Evolutionary conservation across 75 land plant species (phyloP), one percentile per base, ranked within the genome.

Genomic region (Pseudotsuga menziesii): DNA sequence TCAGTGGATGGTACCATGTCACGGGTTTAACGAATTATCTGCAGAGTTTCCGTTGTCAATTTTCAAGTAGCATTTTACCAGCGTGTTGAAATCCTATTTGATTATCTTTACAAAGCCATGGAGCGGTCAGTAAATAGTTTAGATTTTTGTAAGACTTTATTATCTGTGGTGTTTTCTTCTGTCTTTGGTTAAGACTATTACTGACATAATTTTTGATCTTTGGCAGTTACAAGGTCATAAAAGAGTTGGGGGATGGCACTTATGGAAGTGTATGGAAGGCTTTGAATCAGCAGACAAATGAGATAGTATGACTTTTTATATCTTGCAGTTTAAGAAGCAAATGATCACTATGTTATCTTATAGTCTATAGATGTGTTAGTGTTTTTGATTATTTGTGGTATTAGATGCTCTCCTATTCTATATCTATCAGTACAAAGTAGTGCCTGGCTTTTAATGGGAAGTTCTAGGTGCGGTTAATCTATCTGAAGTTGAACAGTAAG

Each of bases 241-340:
- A 88, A 66, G 94, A 92, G 84, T 75, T 94, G 75, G 97, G 97
- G 8, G 95, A 94, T 90, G 97, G 97, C 58, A 88, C 95, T 62
- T 94, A 88, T 75, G 97, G 97, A 54, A 83, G 59, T 82, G 97
- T 94, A 19, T 92, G 79, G 79, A 90, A 85, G 74, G 95, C 95
- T 64, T 25, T 90, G 7, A 79, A 89, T 78, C 60, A 61, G 0
- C 75, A 78, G 60, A 85, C 87, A 20, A 76, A 78, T 67, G 95
- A 94, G 54, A 85, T 85, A 85, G 95, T 94, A 83, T 81, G 95
- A 9, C 54, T 9, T 48, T 9, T 48, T 48, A 48, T 58, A 44
- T 36, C 58, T 15, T 27, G 17, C 23, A 61, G 2, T 63, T 57
- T 57, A 61, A 76, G 39, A 61, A 52, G 12, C n/a, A 55, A 74